A percentile compares a stretch with the other conserved stretches of the same genome.
phyloP scores from a whole-genome alignment of 2,329 filamentous ascomycete species.

The Pseudocercospora macadamiae region DNA sequence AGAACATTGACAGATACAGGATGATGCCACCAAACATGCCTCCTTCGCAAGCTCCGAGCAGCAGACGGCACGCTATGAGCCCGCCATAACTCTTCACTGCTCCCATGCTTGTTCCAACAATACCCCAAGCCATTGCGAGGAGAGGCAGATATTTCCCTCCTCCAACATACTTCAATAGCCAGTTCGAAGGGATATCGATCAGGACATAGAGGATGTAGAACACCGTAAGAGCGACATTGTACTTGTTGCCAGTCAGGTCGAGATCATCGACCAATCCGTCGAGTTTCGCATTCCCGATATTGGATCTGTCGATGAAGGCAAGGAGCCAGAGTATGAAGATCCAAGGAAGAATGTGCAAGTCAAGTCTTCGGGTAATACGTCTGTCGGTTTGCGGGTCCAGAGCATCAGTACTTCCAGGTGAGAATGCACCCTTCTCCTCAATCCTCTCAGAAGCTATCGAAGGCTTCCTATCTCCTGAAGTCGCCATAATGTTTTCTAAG shows the following conservation, averaged over 20 bases:
- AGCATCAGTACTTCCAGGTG: background rate
- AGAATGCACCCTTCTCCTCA: constrained; percentile 16
- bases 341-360: constrained; percentile 49
- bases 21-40: constrained; percentile 44
- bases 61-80: constrained; percentile 44
- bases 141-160: constrained; percentile 46
- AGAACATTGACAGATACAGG: constrained; percentile 49
- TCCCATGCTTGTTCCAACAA: constrained; percentile 46
- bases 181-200: constrained; percentile 46
- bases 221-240: constrained; percentile 48
- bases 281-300: constrained; percentile 46
- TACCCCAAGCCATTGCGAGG: constrained; percentile 45
- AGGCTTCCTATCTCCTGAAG: background rate
- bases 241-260: constrained; percentile 43
- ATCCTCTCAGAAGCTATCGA: constrained; percentile 6
- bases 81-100: constrained; percentile 46
- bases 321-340: constrained; percentile 52
- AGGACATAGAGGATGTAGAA: constrained; percentile 51
- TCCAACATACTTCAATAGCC: constrained; percentile 45
- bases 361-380: constrained; percentile 47
- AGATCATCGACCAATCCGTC: constrained; percentile 47
- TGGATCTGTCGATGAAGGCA: constrained; percentile 51
- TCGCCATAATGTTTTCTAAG: background rate
- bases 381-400: constrained; percentile 11
- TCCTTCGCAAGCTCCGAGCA: constrained; percentile 48